phyloP scores from a whole-genome alignment of 768 basidiomycete genomes.

The Collybiopsis confluens region DNA sequence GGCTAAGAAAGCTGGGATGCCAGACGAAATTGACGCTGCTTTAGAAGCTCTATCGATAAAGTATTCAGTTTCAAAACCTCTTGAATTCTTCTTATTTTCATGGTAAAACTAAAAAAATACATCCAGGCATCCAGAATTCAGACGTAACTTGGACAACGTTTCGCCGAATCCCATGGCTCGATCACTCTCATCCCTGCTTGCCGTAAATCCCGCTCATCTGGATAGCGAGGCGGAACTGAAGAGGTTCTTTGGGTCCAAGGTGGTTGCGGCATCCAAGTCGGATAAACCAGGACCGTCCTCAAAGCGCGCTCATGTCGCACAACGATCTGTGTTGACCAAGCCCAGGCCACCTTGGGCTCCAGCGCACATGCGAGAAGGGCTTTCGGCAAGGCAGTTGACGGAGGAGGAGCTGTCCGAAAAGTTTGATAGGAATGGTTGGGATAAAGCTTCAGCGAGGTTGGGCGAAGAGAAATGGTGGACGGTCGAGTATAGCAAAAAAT shows the following conservation, averaged over 20 bases:
- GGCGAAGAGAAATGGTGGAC: slow-evolving; percentile 82
- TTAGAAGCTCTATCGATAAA: slow-evolving; percentile 81
- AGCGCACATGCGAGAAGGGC: slow-evolving; percentile 63
- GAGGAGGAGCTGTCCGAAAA: slow-evolving; percentile 49
- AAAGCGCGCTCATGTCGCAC: slow-evolving; percentile 36
- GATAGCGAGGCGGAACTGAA: slow-evolving; percentile 89
- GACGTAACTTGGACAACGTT: slow-evolving; percentile 18
- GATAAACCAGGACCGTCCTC: slow-evolving; percentile 28
- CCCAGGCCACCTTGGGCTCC: slow-evolving; percentile 77
- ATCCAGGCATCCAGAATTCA: slow-evolving; percentile 49
- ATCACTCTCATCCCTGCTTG: slow-evolving; percentile 52
- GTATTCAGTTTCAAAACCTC: slow-evolving; percentile 31
- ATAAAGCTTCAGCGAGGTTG: slow-evolving; percentile 15
- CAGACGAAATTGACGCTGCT: slow-evolving; percentile 79
- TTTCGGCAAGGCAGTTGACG: slow-evolving; percentile 57
- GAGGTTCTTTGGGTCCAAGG: slow-evolving; percentile 90
- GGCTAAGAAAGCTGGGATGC: slow-evolving; percentile 54
- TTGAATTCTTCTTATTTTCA: not conserved
- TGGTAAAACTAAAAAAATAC: too few species aligned
- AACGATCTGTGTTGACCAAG: slow-evolving; percentile 71
- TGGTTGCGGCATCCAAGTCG: slow-evolving; percentile 62
- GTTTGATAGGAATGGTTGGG: slow-evolving; percentile 34
- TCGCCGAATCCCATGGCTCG: slow-evolving; percentile 26
- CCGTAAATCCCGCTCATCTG: slow-evolving; percentile 77
- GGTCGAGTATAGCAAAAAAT: slow-evolving; percentile 80